Evolutionary conservation across 139 green algal species (phyloP).

Genomic region (Helicosporidium sp.): DNA sequence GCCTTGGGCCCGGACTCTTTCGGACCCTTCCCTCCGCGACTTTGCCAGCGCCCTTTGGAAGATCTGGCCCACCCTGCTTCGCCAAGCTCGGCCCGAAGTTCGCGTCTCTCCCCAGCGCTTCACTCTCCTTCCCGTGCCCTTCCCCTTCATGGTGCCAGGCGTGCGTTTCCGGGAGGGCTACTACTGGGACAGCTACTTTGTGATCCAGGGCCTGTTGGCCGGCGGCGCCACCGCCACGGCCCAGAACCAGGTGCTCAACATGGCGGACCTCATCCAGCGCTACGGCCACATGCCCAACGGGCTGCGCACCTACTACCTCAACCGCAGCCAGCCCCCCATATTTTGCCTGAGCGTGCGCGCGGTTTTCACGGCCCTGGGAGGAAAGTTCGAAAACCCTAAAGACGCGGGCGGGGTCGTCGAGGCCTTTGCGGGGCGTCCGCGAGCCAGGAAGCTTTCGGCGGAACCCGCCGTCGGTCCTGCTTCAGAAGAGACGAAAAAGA

Average conservation of each 20-base stretch:
- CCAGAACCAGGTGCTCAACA: neutral
- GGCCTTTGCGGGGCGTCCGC: neutral
- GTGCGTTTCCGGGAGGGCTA: conserved; percentile 69
- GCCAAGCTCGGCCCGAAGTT: conserved; percentile 6
- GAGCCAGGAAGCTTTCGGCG: neutral
- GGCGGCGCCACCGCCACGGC: conserved; percentile 33
- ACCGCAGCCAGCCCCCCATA: conserved; percentile 33
- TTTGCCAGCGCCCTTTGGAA: neutral
- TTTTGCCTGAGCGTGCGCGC: neutral
- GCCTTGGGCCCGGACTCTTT: too few species aligned
- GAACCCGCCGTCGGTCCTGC: neutral
- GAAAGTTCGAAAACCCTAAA: too few species aligned
- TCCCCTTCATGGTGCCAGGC: conserved; percentile 55
- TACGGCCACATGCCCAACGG: conserved; percentile 83
- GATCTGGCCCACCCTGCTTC: conserved; percentile 25
- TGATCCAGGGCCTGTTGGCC: conserved; percentile 58
- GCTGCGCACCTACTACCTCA: conserved; percentile 73
- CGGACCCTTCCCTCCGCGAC: too few species aligned
- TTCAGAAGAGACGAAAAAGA: too few species aligned
- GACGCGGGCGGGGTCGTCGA: neutral
- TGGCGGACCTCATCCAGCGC: neutral
- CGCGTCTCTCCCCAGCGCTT: conserved; percentile 5
- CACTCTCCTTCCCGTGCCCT: conserved; percentile 56
- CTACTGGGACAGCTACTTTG: conserved; percentile 81
- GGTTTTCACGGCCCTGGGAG: neutral